Base-by-base conservation (phyloP, 352 stramenopile genomes). In the Albugo laibachii region DNA sequence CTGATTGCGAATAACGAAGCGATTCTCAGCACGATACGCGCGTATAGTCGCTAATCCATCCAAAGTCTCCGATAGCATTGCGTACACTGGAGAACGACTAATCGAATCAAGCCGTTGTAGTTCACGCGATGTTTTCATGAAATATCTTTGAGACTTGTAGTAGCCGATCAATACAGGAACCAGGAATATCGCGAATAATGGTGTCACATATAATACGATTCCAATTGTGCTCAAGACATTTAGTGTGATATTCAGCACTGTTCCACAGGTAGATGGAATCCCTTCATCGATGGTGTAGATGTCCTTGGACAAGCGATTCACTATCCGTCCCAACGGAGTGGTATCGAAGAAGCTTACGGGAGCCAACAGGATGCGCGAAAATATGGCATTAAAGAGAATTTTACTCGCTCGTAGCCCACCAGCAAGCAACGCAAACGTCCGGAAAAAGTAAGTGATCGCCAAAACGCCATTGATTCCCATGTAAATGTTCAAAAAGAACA, bases 81-180 rank as follows among this genome's bases (percentile, higher is more conserved):
- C 77, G 60, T 97, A 98, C n/a, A 99, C 83, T 14, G 95, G 94
- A 36, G 84, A 84, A 35, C 72, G 70, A 45, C 62, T 82, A 53
- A 97, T 79, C 5, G 84, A 94, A 57, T 99, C 95, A 24, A 98
- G 69, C 39, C 94, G 79, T 66, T 98, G 95, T 3, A 98, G 61
- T 53, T 98, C 93, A 15, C 77, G 68, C 49, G 80, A 78, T 1
- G 69, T 89, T 49, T 74, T 78, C 55, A 96, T 88, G 56, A 95
- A 97, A 57, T 97, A 97, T 13, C 88, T 89, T 65, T 93, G 68
- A 21, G 85, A 64, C 11, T 54, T 62, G 34, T 73, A 61, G 56
- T 95, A 95, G 13, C 83, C 53, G 24, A 75, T 55, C 16, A 49
- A 50, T 6, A 89, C 36, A 16, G 89, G 89, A 2, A 81, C 34